Conservation (phyloP, 202 grass and related monocot genomes). For the Carex arenaria region DNA sequence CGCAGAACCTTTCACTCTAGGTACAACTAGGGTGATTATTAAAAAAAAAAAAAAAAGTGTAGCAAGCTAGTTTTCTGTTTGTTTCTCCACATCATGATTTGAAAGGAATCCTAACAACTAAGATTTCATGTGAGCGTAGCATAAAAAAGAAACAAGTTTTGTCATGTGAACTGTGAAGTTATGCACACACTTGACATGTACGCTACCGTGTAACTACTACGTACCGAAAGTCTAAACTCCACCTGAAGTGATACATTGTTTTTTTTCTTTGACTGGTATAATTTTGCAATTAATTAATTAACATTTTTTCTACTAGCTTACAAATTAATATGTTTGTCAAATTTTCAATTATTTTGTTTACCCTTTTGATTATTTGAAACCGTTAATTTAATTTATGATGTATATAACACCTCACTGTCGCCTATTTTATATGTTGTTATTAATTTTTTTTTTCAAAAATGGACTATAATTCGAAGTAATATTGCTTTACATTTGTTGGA, state of each 20-base stretch:
- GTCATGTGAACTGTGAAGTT: neutral
- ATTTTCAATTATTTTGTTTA: neutral
- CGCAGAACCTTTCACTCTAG: conserved; percentile 10
- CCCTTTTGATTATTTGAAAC: neutral
- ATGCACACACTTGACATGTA: neutral
- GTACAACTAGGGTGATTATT: conserved; percentile 19
- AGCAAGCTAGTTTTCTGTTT: neutral
- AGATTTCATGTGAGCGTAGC: conserved; percentile 11
- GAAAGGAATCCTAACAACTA: conserved; percentile 24
- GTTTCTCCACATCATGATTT: neutral
- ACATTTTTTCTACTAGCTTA: neutral
- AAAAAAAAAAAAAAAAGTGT: neutral
- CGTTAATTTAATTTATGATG: too few species aligned
- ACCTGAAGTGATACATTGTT: neutral
- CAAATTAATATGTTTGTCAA: neutral
- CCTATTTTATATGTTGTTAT: too few species aligned
- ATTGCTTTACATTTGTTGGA: neutral
- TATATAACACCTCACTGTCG: too few species aligned
- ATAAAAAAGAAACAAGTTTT: neutral
- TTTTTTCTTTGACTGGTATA: neutral
- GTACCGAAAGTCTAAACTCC: neutral
- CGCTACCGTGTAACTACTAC: neutral
- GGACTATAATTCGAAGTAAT: neutral
- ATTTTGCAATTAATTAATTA: neutral
- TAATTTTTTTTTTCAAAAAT: too few species aligned